Conservation (phyloP, 495 filamentous ascomycete genomes). For the Penicillium robsamsonii region DNA sequence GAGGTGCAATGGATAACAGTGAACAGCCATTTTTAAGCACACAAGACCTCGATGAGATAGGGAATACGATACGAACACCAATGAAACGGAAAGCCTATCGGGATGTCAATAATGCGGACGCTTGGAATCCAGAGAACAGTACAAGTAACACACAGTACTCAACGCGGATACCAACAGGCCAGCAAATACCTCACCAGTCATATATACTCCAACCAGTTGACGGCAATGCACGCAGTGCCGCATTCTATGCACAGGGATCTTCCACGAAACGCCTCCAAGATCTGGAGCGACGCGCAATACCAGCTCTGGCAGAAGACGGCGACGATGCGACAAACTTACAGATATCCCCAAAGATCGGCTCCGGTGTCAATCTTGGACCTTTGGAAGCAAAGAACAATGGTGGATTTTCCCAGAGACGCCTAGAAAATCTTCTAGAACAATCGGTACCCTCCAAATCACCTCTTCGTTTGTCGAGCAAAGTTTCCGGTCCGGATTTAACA, state of each 20-base stretch:
- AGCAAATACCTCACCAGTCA: not conserved
- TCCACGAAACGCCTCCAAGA: conserved; percentile 14
- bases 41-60: conserved; percentile 73
- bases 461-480: conserved; percentile 8
- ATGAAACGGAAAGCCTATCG: conserved; percentile 46
- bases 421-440: conserved; percentile 39
- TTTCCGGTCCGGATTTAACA: not conserved
- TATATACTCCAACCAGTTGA: conserved; percentile 27
- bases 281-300: conserved; percentile 23
- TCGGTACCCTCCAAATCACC: conserved; percentile 31
- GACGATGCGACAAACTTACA: conserved; percentile 21
- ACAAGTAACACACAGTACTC: not conserved
- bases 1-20: conserved; percentile 22
- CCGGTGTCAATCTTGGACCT: not conserved
- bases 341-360: not conserved
- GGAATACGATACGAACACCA: conserved; percentile 61
- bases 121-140: not conserved
- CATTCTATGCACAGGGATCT: not conserved
- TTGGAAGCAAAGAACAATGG: not conserved
- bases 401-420: conserved; percentile 22
- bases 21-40: conserved; percentile 40
- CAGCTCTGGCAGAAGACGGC: conserved; percentile 44
- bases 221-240: conserved; percentile 17
- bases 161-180: not conserved
- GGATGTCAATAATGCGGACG: conserved; percentile 11